A percentile compares a stretch with the other conserved stretches of the same genome.
These are phyloP conservation scores for Phytophthora sp. DNA, from an alignment of 352 stramenopile species.

Conservation along the genomic window DNA sequence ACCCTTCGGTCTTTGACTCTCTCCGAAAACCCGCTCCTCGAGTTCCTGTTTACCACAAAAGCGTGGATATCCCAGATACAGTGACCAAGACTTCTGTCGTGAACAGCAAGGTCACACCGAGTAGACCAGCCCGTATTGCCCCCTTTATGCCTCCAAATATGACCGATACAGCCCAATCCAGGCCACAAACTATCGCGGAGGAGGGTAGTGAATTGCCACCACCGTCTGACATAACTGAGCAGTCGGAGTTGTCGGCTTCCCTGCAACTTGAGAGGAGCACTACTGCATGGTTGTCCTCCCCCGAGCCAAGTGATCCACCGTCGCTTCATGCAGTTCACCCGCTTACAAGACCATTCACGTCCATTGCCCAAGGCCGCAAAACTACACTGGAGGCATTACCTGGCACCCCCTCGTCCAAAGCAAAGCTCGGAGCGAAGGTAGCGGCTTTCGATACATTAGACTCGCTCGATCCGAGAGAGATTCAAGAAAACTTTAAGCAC, in stretches of 20 bases:
- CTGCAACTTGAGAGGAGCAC: slow-evolving; percentile 23
- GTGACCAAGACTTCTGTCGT: slow-evolving; percentile 46
- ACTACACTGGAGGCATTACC: slow-evolving; percentile 37
- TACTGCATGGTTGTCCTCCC: slow-evolving; percentile 27
- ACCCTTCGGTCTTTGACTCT: slow-evolving; percentile 23
- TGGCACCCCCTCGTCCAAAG: slow-evolving; percentile 20
- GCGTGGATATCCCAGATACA: slow-evolving; percentile 28
- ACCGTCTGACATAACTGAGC: slow-evolving; percentile 5
- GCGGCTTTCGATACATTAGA: slow-evolving; percentile 27
- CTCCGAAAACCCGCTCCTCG: slow-evolving; percentile 2
- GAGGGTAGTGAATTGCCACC: slow-evolving; percentile 25
- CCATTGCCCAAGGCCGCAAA: slow-evolving; percentile 35
- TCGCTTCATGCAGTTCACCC: slow-evolving; percentile 31
- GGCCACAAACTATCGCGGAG: slow-evolving; percentile 27
- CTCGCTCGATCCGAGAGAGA: slow-evolving; percentile 8
- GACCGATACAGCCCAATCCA: slow-evolving; percentile 11
- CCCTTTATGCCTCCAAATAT: slow-evolving; percentile 25
- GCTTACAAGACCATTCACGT: slow-evolving; percentile 29
- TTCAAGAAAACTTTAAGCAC: not conserved
- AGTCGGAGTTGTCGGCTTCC: not conserved
- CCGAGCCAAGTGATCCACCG: slow-evolving; percentile 17
- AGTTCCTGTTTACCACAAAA: slow-evolving; percentile 14
- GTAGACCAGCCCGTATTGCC: slow-evolving; percentile 19
- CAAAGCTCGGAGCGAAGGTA: slow-evolving; percentile 11
- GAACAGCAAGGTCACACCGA: slow-evolving; percentile 23